Conservation (phyloP, 208 protist genomes). For the Strigomonas galati region DNA sequence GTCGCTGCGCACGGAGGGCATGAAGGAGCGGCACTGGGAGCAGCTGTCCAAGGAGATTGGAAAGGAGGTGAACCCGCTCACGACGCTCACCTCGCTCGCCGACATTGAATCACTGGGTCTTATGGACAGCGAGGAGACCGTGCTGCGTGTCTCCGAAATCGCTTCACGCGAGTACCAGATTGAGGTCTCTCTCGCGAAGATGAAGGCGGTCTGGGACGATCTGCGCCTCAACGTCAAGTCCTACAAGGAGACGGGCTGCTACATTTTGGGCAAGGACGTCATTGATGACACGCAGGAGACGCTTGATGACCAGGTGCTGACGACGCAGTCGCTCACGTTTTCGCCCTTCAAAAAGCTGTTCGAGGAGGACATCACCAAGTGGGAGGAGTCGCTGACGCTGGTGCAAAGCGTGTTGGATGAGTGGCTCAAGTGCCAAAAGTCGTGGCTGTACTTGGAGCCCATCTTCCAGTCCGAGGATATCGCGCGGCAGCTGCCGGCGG, state of each 20-base stretch:
- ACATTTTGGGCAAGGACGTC: conserved; percentile 84
- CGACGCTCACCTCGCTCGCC: conserved; percentile 86
- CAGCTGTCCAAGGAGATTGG: conserved; percentile 92
- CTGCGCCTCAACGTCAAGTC: conserved; percentile 82
- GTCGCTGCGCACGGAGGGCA: conserved; percentile 93
- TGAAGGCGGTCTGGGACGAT: conserved; percentile 92
- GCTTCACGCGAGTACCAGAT: conserved; percentile 96
- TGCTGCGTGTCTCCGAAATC: conserved; percentile 91
- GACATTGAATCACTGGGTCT: conserved; percentile 78
- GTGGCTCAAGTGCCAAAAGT: conserved; percentile 93
- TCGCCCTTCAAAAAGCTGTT: conserved; percentile 98
- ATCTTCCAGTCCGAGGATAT: conserved; percentile 98
- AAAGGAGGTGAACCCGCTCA: conserved; percentile 80
- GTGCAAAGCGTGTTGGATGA: conserved; percentile 93
- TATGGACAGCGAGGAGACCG: conserved; percentile 73
- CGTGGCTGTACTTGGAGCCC: conserved; percentile 96
- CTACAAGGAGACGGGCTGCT: conserved; percentile 93
- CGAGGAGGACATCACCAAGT: conserved; percentile 88
- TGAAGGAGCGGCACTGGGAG: conserved; percentile 96
- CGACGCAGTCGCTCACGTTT: conserved; percentile 95
- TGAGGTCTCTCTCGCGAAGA: conserved; percentile 91
- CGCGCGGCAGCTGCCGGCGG: conserved; percentile 89
- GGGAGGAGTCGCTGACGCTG: conserved; percentile 89
- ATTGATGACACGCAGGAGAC: conserved; percentile 93
- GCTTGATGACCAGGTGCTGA: conserved; percentile 95